Evolutionary conservation across 805 yeast species (phyloP).

Genomic region (Zygoascus tannicola): DNA sequence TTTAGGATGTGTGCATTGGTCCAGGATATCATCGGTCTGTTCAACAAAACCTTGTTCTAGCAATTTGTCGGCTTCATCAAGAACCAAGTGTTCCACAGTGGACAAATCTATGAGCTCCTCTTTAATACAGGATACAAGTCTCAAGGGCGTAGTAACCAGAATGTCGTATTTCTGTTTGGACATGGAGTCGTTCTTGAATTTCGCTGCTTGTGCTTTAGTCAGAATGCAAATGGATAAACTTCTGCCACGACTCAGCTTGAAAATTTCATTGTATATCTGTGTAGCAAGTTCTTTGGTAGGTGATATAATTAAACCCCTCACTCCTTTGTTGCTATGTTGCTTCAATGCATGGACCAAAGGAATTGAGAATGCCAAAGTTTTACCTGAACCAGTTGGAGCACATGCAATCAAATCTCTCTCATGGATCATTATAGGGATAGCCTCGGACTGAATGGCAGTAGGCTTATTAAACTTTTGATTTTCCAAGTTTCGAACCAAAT

Average conservation of each 20-base stretch:
- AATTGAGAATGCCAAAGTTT: constrained; percentile 79
- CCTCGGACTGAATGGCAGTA: constrained; percentile 87
- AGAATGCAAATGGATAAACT: constrained; percentile 53
- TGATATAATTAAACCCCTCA: constrained; percentile 71
- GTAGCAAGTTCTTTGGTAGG: constrained; percentile 93
- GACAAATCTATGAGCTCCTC: constrained; percentile 51
- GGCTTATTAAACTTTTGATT: constrained; percentile 72
- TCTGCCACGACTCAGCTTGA: constrained; percentile 45
- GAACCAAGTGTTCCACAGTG: constrained; percentile 61
- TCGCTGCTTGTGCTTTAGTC: constrained; percentile 58
- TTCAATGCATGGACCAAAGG: constrained; percentile 61
- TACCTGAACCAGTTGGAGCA: constrained; percentile 99
- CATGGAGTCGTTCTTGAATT: constrained; percentile 47
- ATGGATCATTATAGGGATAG: constrained; percentile 64
- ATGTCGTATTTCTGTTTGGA: constrained; percentile 63
- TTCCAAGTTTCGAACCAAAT: constrained; percentile 52
- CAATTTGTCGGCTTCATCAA: constrained; percentile 94
- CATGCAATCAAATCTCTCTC: constrained; percentile 78
- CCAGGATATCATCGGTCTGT: constrained; percentile 80
- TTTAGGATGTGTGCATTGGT: constrained; percentile 37
- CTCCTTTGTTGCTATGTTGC: constrained; percentile 33
- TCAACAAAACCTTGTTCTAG: constrained; percentile 77
- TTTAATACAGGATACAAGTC: constrained; percentile 72
- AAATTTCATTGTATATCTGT: constrained; percentile 69
- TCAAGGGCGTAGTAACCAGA: constrained; percentile 76